Conservation (phyloP, 257 asterid genomes). For the Parsonsia alboflavescens region DNA sequence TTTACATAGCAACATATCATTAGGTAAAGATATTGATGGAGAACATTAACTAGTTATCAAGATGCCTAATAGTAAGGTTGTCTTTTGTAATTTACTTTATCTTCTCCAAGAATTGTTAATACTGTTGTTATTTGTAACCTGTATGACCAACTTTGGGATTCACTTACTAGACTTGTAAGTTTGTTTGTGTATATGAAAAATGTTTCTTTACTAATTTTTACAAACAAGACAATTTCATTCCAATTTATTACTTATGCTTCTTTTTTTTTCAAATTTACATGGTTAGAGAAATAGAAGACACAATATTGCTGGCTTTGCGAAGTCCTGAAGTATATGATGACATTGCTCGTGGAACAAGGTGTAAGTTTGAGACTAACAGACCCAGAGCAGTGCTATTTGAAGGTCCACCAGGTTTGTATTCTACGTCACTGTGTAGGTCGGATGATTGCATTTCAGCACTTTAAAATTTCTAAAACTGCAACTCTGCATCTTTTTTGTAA, state of each 20-base stretch:
- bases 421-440: slow-evolving; percentile 4
- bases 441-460: not conserved
- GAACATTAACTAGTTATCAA: not conserved
- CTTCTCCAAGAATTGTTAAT: not conserved
- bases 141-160: not conserved
- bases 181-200: not conserved
- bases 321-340: slow-evolving; percentile 94
- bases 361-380: slow-evolving; percentile 93
- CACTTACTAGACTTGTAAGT: not conserved
- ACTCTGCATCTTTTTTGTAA: not conserved
- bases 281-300: slow-evolving; percentile 84
- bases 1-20: not conserved
- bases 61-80: not conserved
- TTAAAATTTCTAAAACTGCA: not conserved
- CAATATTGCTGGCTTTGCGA: slow-evolving; percentile 76
- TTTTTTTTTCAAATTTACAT: slow-evolving; percentile 7
- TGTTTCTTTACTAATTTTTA: not conserved
- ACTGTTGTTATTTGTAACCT: too few species aligned
- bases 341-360: slow-evolving; percentile 90
- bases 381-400: slow-evolving; percentile 96
- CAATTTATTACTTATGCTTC: slow-evolving; percentile 10
- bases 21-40: not conserved
- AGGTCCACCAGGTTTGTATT: slow-evolving; percentile 93
- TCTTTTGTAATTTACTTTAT: too few species aligned
- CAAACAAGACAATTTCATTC: not conserved